Base-by-base conservation (phyloP, 805 yeast species). In the Saturnispora quitensis region DNA sequence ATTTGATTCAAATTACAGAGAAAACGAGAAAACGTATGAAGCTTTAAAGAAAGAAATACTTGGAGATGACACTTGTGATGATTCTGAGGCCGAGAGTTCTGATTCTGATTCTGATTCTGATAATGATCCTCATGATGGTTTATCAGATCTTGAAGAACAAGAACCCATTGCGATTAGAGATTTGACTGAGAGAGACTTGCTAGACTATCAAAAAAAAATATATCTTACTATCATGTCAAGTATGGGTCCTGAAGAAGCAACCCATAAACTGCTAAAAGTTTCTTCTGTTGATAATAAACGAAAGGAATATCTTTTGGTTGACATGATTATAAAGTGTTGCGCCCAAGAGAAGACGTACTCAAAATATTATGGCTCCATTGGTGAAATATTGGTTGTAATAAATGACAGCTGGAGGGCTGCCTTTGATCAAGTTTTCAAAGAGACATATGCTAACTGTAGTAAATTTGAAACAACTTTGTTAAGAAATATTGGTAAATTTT, bases 221-320 rank as follows among this genome's bases (percentile, higher is more conserved):
- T 91, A 91, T 60, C 69, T 90, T 28, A 84, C 91, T 0, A 71
- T 93, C 9, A 89, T 87, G 84, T 88, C 97, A 22, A 82, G 96
- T 54, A 78, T 91, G 83, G 83, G 95, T 0, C 81, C 90, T 5
- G 96, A 88, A 58, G 99, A 93, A 70, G 91, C 96, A 0, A 89
- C 88, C 1, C 98, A 90, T 65, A 90, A 90, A 64, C 68, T 93
- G 5, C 58, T 86, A 40, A 78, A 76, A 60, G 60, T 86, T 12
- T 55, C 62, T 5, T 68, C 73, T 2, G 60, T 73, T 8, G 69
- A 74, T 13, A 67, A 69, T 0, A 62, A 58, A 13, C 63, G 70
- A 8, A 72, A 77, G 44, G 78, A 82, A 57, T 66, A 66, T 4
- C 76, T 77, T 57, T 72, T 88, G 13, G 81, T 78, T 7, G 89